Evolutionary conservation across 2,329 filamentous ascomycete genomes (phyloP), one percentile per base, ranked within the genome.

Genomic region (Pseudogymnoascus pannorum): DNA sequence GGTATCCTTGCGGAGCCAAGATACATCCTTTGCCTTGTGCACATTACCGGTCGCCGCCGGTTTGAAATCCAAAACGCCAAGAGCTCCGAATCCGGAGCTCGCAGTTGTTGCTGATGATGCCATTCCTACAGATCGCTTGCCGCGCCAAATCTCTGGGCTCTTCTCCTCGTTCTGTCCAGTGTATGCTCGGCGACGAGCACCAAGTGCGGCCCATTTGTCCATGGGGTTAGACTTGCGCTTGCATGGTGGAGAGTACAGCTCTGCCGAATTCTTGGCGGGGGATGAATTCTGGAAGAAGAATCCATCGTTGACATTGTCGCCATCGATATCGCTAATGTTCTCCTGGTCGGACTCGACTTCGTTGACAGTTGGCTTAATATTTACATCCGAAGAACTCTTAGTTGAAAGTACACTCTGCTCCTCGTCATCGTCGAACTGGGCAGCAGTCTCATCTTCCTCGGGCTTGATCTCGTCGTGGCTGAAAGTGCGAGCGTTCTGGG

Each of bases 141-240:
- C 60, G 59, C 80, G 83, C 66, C 69, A 74, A 51, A 68, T 64
- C 60, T 80, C 78, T 51, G 79, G 78, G 66, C 79, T 77, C 72
- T 79, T 82, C 59, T 61, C 68, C 67, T 82, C 76, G 64, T 80
- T 77, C 54, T 77, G 74, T 54, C 82, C 81, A 29, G 74, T 77
- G 70, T 81, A 84, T 62, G 85, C 89, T 64, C 92, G 87, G 61
- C 93, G 85, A 69, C 89, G 88, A 72, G 96, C 89, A 65, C 93
- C 93, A 57, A 97, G 80, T 11, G 86, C 89, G 22, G 89, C 85
- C 93, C 93, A 97, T 73, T 96, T 96, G 75, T 97, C 93, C 59
- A 89, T 73, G 22, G 57, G 33, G n/a, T 24, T 40, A 67, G 76
- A 75, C 22, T 75, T 77, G 61, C 83, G 83, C 77, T 90, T 91